Base-by-base conservation (phyloP, 305 asterid species). In the Solanum hybrid region DNA sequence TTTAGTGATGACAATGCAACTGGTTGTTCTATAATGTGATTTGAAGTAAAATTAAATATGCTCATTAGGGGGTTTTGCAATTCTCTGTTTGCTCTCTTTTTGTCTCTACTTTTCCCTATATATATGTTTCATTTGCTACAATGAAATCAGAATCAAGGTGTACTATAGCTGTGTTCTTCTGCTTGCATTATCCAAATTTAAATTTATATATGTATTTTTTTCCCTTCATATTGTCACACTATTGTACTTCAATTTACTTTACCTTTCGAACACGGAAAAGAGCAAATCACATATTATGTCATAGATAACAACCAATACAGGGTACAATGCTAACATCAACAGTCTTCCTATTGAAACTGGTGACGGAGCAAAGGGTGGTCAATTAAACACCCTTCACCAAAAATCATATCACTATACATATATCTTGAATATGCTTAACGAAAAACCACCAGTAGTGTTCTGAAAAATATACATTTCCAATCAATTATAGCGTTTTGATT, bases 1-100 rank as follows among this genome's bases (percentile, higher is more conserved):
- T 96, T 96, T 81, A 96, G 96, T 19, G 98, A 95, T 36, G 98
- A 95, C 26, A 94, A 95, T 80, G 93, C 94, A 76, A 93, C 92
- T 15, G 94, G 93, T 27, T 96, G 98, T 92, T 86, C 94, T 22
- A 86, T 95, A 9, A 96, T 95, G 98, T 94, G 91, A 93, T 29
- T 72, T 56, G 4, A 85, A 27, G 45, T 51, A 31, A 6, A 31
- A 22, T n/a, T 85, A 38, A 56, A 4, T 32, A 56, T 56, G 76
- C 5, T 85, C n/a, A 31, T 6, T 32, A 19, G 13, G 87, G 13
- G 76, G 13, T 6, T 51, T 10, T 56, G 45, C 77, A 56, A 22
- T 85, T 15, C 22, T 15, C 73, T 81, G 29, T 4, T 42, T 17
- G 11, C 56, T 15, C 22, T 15, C 73, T 81, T 17, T 4, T 42